A percentile compares a stretch with the other conserved stretches of the same genome.
These are phyloP conservation scores for Tricholoma matsutake DNA, from an alignment of 768 basidiomycete genomes.

Conservation along the genomic window DNA sequence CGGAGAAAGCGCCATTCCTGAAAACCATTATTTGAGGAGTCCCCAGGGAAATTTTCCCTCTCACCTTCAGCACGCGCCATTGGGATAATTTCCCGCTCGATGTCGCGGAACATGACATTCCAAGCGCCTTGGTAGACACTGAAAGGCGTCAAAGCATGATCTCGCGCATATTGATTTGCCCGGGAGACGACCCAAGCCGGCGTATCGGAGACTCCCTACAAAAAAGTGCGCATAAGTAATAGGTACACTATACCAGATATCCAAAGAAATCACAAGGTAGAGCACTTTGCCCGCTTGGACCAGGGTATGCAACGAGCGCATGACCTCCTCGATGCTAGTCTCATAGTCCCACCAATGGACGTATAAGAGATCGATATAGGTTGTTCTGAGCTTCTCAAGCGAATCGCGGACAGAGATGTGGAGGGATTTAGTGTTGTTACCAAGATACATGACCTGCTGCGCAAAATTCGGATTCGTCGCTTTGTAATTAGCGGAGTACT, in stretches of 20 bases:
- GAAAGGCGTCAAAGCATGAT: constrained; percentile 45
- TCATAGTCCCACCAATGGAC: constrained; percentile 50
- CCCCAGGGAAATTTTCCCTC: no score
- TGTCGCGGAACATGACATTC: constrained; percentile 38
- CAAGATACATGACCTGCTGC: constrained; percentile 21
- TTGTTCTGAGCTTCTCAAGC: constrained; percentile 39
- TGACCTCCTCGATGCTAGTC: constrained; percentile 52
- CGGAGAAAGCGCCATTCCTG: constrained; percentile 22
- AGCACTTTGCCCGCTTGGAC: constrained; percentile 49
- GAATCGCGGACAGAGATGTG: constrained; percentile 35
- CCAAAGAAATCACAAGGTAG: constrained; percentile 34
- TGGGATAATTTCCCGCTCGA: constrained; percentile 49
- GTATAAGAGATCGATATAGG: constrained; percentile 43
- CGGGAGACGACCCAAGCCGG: constrained; percentile 44
- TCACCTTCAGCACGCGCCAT: constrained; percentile 38
- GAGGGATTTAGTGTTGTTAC: constrained; percentile 44
- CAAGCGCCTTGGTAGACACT: constrained; percentile 45
- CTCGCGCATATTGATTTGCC: constrained; percentile 45
- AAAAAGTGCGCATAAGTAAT: no score
- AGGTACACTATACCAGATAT: no score
- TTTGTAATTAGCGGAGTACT: constrained; percentile 20
- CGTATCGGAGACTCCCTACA: constrained; percentile 34
- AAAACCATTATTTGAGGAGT: no score
- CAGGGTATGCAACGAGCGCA: constrained; percentile 50
- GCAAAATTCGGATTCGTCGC: constrained; percentile 8